phyloP scores from a whole-genome alignment of 305 asterid genomes.

The Fraxinus velutina region DNA sequence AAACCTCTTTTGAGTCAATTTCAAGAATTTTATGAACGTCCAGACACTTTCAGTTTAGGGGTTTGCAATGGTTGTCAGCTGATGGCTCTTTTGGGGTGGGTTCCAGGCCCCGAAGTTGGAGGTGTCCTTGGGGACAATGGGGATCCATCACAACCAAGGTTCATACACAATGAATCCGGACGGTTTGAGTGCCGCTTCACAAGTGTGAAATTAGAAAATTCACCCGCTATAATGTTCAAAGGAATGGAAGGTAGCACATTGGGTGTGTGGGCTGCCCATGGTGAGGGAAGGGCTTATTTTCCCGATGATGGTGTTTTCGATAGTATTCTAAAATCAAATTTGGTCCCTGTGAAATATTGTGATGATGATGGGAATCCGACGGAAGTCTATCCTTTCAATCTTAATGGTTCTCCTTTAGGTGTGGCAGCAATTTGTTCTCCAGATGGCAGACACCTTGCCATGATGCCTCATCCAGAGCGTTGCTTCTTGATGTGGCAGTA shows the following conservation, averaged over 20 bases:
- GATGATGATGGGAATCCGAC: constrained; percentile 71
- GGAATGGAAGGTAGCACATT: constrained; percentile 91
- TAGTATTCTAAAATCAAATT: constrained; percentile 42
- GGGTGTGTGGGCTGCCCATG: constrained; percentile 97
- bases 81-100: constrained; percentile 96
- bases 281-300: constrained; percentile 89
- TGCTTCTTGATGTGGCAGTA: constrained; percentile 97
- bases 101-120: constrained; percentile 77
- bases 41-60: constrained; percentile 87
- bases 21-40: constrained; percentile 68
- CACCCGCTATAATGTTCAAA: constrained; percentile 73
- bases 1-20: constrained; percentile 66
- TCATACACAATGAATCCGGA: constrained; percentile 81
- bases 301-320: constrained; percentile 49
- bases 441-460: constrained; percentile 87
- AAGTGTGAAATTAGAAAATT: constrained; percentile 66
- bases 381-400: constrained; percentile 74
- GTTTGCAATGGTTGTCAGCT: constrained; percentile 97
- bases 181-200: constrained; percentile 87
- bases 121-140: constrained; percentile 62
- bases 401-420: constrained; percentile 86
- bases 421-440: constrained; percentile 90
- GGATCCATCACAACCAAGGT: constrained; percentile 88
- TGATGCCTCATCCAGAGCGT: constrained; percentile 96
- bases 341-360: constrained; percentile 78